Conservation (phyloP, 2,329 filamentous ascomycete genomes). For the Dactylonectria macrodidyma region DNA sequence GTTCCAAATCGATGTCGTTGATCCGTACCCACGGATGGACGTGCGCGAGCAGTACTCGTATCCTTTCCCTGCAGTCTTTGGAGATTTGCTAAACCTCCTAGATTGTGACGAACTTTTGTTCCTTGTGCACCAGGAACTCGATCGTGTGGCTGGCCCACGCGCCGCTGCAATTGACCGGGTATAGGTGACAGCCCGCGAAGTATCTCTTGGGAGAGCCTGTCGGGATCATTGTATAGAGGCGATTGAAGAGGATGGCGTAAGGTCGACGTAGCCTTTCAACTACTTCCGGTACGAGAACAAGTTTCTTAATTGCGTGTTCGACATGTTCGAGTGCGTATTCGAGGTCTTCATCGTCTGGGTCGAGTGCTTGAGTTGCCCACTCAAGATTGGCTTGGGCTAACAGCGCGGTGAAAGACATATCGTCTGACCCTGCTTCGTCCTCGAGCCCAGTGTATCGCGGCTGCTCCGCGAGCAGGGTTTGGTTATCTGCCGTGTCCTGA, state of each 20-base stretch:
- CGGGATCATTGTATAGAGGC: slow-evolving; percentile 4
- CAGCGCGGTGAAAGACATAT: neutral
- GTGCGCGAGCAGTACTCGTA: neutral
- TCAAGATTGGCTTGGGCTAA: neutral
- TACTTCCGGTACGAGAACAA: neutral
- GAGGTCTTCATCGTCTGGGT: neutral
- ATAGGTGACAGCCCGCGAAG: neutral
- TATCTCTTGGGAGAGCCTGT: neutral
- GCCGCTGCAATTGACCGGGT: slow-evolving; percentile 15
- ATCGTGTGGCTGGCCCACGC: slow-evolving; percentile 8
- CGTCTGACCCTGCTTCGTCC: neutral
- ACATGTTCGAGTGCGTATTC: neutral
- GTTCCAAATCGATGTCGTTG: neutral
- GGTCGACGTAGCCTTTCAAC: slow-evolving; percentile 19
- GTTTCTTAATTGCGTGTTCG: neutral
- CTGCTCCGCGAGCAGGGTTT: too few relatives aligned
- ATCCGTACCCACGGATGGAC: slow-evolving; percentile 13
- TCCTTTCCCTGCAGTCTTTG: neutral
- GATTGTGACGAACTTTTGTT: slow-evolving; percentile 10
- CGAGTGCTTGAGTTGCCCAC: neutral
- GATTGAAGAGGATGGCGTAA: slow-evolving; percentile 7
- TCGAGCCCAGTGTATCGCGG: neutral
- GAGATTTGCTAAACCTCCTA: slow-evolving; percentile 23
- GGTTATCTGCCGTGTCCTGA: neutral
- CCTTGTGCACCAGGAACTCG: neutral